A percentile compares a stretch with the other conserved stretches of the same genome.
Conservation (phyloP, 768 basidiomycete genomes). For the Pulveroboletus sp. region DNA sequence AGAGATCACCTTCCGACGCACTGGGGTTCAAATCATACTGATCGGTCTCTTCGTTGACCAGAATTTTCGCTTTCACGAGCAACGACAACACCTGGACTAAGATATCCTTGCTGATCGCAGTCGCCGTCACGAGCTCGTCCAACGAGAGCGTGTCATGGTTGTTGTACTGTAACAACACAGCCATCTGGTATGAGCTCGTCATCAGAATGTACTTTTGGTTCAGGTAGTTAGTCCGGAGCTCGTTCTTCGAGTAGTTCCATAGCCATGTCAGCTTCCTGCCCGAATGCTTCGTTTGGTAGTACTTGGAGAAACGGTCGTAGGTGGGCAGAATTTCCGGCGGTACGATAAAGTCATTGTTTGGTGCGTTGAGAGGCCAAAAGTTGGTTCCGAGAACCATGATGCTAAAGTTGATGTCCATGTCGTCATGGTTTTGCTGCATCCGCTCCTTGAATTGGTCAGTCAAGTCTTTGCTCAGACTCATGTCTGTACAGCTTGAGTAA, state of each 20-base stretch:
- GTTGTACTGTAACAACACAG: constrained; percentile 91
- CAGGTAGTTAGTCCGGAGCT: constrained; percentile 88
- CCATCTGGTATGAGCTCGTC: constrained; percentile 94
- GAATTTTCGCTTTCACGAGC: constrained; percentile 82
- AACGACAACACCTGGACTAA: constrained; percentile 59
- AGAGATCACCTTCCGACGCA: constrained; percentile 23
- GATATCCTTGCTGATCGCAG: constrained; percentile 75
- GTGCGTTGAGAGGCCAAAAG: constrained; percentile 91
- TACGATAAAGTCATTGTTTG: constrained; percentile 81
- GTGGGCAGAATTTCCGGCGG: constrained; percentile 83
- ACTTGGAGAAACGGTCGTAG: constrained; percentile 87
- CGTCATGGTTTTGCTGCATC: constrained; percentile 82
- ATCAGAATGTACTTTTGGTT: constrained; percentile 95
- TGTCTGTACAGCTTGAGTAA: constrained; percentile 51
- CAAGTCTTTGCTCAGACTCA: constrained; percentile 92
- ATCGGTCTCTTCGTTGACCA: constrained; percentile 83
- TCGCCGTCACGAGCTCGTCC: constrained; percentile 75
- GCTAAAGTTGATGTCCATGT: constrained; percentile 85
- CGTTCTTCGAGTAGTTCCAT: constrained; percentile 98
- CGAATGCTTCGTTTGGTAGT: constrained; percentile 91
- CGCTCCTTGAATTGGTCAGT: constrained; percentile 93
- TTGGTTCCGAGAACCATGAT: constrained; percentile 94
- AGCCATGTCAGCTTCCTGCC: constrained; percentile 96
- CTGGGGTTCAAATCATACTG: constrained; percentile 91
- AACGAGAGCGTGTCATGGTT: constrained; percentile 80